Evolutionary conservation across 306 rosid genomes (phyloP).

Genomic region (Albizia julibrissin): DNA sequence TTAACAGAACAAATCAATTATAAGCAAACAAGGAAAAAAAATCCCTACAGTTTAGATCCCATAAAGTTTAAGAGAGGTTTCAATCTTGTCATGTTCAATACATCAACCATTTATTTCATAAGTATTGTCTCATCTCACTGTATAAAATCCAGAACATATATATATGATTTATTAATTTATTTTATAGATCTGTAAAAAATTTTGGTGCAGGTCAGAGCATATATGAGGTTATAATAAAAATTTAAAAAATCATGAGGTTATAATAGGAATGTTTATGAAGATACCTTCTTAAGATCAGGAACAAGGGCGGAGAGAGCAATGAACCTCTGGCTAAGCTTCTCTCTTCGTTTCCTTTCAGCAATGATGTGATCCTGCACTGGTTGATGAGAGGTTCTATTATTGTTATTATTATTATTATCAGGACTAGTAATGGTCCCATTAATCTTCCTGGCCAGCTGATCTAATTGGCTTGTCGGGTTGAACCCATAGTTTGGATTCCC

Average conservation of each 20-base stretch:
- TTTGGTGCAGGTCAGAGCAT: not conserved
- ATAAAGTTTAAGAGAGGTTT: not conserved
- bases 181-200: not conserved
- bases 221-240: not conserved
- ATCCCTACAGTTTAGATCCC: not conserved
- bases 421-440: conserved; percentile 34
- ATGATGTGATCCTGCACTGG: conserved; percentile 73
- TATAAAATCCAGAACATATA: not conserved
- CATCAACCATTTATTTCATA: not conserved
- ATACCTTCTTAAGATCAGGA: conserved; percentile 93
- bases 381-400: conserved; percentile 43
- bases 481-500: conserved; percentile 35
- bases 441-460: conserved; percentile 34
- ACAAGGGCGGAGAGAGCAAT: conserved; percentile 86
- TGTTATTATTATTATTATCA: conserved; percentile 32
- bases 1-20: not conserved
- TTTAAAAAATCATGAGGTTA: not conserved
- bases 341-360: conserved; percentile 87
- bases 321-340: conserved; percentile 91
- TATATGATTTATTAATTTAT: not conserved
- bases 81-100: not conserved
- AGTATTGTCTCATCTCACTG: not conserved
- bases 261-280: not conserved
- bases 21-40: not conserved
- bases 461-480: conserved; percentile 37